Evolutionary conservation across 768 basidiomycete species (phyloP).

Genomic region (Clitopilus passeckerianus): DNA sequence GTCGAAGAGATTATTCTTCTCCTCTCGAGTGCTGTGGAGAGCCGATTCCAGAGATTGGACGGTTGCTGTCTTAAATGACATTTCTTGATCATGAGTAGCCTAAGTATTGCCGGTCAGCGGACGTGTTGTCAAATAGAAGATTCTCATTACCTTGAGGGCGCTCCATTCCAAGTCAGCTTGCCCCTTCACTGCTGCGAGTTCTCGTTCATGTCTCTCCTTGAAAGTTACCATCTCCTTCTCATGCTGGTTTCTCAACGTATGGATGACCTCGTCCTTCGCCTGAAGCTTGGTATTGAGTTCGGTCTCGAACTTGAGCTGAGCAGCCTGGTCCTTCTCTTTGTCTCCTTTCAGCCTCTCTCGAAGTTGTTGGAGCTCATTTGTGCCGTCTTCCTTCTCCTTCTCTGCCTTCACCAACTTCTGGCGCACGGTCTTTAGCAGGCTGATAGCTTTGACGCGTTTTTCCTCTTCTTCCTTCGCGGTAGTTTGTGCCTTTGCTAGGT

Average conservation of each 20-base stretch:
- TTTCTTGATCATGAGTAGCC: conserved; percentile 66
- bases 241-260: conserved; percentile 51
- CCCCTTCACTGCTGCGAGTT: conserved; percentile 54
- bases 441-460: conserved; percentile 92
- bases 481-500: conserved; percentile 56
- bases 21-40: conserved; percentile 60
- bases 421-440: conserved; percentile 89
- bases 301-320: conserved; percentile 48
- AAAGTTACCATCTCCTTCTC: conserved; percentile 70
- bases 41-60: conserved; percentile 69
- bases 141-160: conserved; percentile 55
- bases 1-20: conserved; percentile 82
- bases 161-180: conserved; percentile 78
- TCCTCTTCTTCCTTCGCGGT: conserved; percentile 92
- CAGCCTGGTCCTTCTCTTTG: conserved; percentile 49
- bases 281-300: conserved; percentile 57
- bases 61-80: conserved; percentile 52
- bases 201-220: conserved; percentile 32
- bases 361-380: conserved; percentile 47
- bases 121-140: background rate
- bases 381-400: conserved; percentile 82
- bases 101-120: conserved; percentile 22
- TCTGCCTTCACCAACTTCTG: conserved; percentile 97
- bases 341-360: conserved; percentile 53
- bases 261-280: conserved; percentile 57